These are phyloP conservation scores for Chalciporus chontae DNA, from an alignment of 768 basidiomycete species.

Conservation along the genomic window DNA sequence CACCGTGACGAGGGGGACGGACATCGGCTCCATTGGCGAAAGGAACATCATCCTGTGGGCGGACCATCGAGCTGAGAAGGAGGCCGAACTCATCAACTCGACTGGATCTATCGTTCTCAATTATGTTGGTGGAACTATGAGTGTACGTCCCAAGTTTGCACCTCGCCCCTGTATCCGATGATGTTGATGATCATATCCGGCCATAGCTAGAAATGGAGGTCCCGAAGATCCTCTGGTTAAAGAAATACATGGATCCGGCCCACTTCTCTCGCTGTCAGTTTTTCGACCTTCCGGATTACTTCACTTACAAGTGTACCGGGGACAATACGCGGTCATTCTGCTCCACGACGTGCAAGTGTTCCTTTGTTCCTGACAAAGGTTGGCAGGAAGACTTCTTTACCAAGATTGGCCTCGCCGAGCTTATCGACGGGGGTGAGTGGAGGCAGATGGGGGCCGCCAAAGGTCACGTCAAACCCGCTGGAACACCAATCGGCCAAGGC, in stretches of 20 bases:
- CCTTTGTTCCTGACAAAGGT: constrained; percentile 80
- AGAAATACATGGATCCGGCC: constrained; percentile 73
- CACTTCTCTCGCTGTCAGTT: constrained; percentile 76
- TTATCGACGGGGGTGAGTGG: constrained; percentile 62
- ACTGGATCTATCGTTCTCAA: constrained; percentile 83
- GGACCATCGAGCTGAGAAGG: constrained; percentile 90
- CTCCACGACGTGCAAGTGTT: constrained; percentile 95
- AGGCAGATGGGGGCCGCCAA: constrained; percentile 68
- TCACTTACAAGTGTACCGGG: constrained; percentile 88
- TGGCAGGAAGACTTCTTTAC: constrained; percentile 90
- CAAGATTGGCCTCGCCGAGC: constrained; percentile 73
- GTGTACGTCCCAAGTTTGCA: constrained; percentile 45
- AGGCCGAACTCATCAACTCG: constrained; percentile 86
- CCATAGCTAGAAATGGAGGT: constrained; percentile 94
- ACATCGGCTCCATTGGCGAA: constrained; percentile 57
- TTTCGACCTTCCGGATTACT: constrained; percentile 91
- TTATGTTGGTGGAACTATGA: constrained; percentile 96
- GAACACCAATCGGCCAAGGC: constrained; percentile 80
- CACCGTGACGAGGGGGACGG: constrained; percentile 63
- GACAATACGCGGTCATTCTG: constrained; percentile 76
- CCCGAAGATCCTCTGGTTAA: constrained; percentile 96
- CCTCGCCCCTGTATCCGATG: not conserved
- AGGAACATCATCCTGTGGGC: constrained; percentile 95
- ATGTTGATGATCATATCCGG: constrained; percentile 4
- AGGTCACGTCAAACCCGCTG: constrained; percentile 72